These are phyloP conservation scores for Apiospora kogelbergensis DNA, from an alignment of 2,329 filamentous ascomycete species.

Conservation along the genomic window DNA sequence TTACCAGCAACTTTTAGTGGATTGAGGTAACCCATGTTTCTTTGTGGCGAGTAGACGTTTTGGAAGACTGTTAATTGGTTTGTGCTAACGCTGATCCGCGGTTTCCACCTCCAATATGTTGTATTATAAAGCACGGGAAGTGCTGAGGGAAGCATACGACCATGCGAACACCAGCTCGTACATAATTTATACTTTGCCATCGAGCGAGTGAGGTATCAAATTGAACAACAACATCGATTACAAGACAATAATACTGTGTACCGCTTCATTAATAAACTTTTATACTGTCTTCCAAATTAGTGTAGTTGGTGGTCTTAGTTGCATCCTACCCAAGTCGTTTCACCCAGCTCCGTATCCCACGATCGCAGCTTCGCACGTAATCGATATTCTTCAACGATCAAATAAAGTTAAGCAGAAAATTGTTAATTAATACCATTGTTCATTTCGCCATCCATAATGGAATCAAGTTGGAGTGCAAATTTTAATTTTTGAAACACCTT, in stretches of 20 bases:
- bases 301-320: not conserved
- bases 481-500: not conserved
- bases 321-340: not conserved
- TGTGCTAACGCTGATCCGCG: not conserved
- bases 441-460: not conserved
- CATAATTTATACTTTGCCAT: not conserved
- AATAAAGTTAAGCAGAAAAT: not conserved
- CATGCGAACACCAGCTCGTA: not conserved
- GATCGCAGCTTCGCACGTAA: no score
- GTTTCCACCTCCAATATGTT: not conserved
- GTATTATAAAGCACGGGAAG: not conserved
- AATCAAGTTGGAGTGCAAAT: not conserved
- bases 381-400: not conserved
- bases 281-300: not conserved
- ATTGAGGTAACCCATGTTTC: not conserved
- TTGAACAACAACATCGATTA: not conserved
- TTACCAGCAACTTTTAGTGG: not conserved
- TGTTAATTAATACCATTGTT: not conserved
- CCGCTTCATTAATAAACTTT: not conserved
- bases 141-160: not conserved
- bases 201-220: not conserved
- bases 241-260: not conserved
- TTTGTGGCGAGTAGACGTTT: not conserved
- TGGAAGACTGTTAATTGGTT: not conserved
- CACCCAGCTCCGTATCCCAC: not conserved